Percentiles rank a stretch among this genome's conserved stretches.
Conservation (phyloP, 1,284 basidiomycete genomes). For the Laetiporus sulphureus region DNA sequence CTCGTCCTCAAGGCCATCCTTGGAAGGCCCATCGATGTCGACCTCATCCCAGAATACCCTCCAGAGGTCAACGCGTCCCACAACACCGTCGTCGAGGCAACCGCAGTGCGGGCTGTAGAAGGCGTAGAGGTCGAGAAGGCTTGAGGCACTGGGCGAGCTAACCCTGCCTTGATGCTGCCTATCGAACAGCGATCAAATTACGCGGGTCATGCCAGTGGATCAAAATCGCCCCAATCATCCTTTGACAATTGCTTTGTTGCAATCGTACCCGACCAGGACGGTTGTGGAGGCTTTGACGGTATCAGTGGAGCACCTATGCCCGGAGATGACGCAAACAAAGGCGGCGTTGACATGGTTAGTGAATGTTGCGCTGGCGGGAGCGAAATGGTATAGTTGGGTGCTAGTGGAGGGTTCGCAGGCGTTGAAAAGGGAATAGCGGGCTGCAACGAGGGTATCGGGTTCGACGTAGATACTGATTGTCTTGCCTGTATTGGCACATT, state of each 20-base stretch:
- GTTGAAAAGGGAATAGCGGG: too few species aligned
- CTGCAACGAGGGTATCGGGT: slow-evolving; percentile 10
- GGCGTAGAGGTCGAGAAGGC: slow-evolving; percentile 45
- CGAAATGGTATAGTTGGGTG: slow-evolving; percentile 26
- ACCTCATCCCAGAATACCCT: slow-evolving; percentile 30
- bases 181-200: not conserved
- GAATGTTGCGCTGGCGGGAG: slow-evolving; percentile 18
- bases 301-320: slow-evolving; percentile 47
- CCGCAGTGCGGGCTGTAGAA: slow-evolving; percentile 38
- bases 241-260: slow-evolving; percentile 45
- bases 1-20: slow-evolving; percentile 61
- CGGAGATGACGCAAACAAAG: slow-evolving; percentile 30
- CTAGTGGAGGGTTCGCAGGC: slow-evolving; percentile 10
- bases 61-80: slow-evolving; percentile 16
- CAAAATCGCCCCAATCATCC: slow-evolving; percentile 75
- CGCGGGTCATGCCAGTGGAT: slow-evolving; percentile 57
- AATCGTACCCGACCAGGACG: slow-evolving; percentile 31
- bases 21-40: slow-evolving; percentile 41
- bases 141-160: slow-evolving; percentile 6
- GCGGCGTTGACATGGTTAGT: slow-evolving; percentile 15
- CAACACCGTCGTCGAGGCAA: slow-evolving; percentile 51
- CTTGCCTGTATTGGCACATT: slow-evolving; percentile 2
- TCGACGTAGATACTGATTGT: slow-evolving; percentile 7
- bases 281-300: slow-evolving; percentile 51
- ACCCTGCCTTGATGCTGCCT: too few species aligned